phyloP scores from a whole-genome alignment of 2,329 filamentous ascomycete species.

The Nigrospora osmanthi region DNA sequence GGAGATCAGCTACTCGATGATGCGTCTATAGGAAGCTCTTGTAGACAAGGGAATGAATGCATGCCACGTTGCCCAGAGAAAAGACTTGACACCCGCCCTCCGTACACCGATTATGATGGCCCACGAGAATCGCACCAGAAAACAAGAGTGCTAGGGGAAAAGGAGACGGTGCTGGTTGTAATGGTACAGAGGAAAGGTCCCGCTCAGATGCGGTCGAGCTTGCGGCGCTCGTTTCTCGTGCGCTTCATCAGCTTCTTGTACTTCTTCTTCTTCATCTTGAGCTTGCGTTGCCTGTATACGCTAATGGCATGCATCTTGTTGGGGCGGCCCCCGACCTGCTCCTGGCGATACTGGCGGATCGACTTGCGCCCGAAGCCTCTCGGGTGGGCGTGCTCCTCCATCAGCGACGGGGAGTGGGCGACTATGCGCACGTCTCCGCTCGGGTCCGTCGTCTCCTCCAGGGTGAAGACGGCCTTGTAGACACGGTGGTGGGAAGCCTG shows the following conservation, averaged over 20 bases:
- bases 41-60: conserved; percentile 1
- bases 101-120: conserved; percentile 15
- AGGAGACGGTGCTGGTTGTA: conserved; percentile 3
- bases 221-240: conserved; percentile 81
- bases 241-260: conserved; percentile 98
- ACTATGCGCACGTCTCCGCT: conserved; percentile 53
- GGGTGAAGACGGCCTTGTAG: conserved; percentile 58
- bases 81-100: conserved; percentile 7
- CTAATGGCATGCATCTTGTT: conserved; percentile 71
- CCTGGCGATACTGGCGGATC: conserved; percentile 52
- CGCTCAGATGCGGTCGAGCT: conserved; percentile 60
- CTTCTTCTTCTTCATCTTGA: conserved; percentile 99
- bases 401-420: conserved; percentile 51
- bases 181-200: conserved; percentile 9
- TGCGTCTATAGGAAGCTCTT: background rate
- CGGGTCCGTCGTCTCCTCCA: conserved; percentile 56
- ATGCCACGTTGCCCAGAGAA: conserved; percentile 2
- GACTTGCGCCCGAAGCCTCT: conserved; percentile 64
- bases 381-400: conserved; percentile 35
- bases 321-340: conserved; percentile 41
- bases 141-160: background rate
- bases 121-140: conserved; percentile 3
- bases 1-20: background rate
- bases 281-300: conserved; percentile 82
- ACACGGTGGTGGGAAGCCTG: conserved; percentile 40